Evolutionary conservation across 2,329 filamentous ascomycete species (phyloP).

Genomic region (Venturia carpophila): DNA sequence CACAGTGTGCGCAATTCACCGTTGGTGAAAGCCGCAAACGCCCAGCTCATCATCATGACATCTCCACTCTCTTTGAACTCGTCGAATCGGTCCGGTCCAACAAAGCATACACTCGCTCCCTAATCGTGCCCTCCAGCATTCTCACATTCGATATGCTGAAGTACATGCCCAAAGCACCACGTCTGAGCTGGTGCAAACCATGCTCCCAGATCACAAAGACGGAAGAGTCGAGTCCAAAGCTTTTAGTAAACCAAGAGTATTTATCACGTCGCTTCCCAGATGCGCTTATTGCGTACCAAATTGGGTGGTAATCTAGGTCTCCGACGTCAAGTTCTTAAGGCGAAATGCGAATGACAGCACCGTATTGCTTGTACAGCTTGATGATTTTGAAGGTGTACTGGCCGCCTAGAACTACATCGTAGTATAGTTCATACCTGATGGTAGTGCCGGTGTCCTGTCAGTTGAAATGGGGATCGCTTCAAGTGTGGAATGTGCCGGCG

Average conservation of each 20-base stretch:
- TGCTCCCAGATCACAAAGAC: slow-evolving; percentile 20
- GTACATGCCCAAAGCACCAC: slow-evolving; percentile 29
- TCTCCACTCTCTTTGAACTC: slow-evolving; percentile 11
- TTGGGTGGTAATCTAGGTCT: slow-evolving; percentile 21
- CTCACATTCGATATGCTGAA: slow-evolving; percentile 27
- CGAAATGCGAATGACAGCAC: slow-evolving; percentile 24
- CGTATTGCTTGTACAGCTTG: slow-evolving; percentile 25
- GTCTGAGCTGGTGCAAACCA: slow-evolving; percentile 29
- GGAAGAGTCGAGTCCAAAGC: not conserved
- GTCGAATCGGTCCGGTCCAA: not conserved
- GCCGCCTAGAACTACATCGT: slow-evolving; percentile 24
- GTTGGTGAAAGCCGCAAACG: slow-evolving; percentile 11
- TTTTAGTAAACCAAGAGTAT: slow-evolving; percentile 12
- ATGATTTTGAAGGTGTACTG: slow-evolving; percentile 25
- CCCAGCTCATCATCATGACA: slow-evolving; percentile 8
- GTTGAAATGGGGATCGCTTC: not conserved
- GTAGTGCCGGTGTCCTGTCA: slow-evolving; percentile 21
- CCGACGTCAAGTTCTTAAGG: slow-evolving; percentile 23
- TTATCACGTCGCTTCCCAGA: slow-evolving; percentile 10
- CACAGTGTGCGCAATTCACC: not conserved
- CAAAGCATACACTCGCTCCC: slow-evolving; percentile 11
- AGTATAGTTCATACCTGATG: slow-evolving; percentile 27
- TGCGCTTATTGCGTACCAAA: slow-evolving; percentile 26
- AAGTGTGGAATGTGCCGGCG: not conserved
- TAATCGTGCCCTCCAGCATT: slow-evolving; percentile 23